These are phyloP conservation scores for Leccinum pachyderme DNA, from an alignment of 1,284 basidiomycete genomes.

Conservation along the genomic window DNA sequence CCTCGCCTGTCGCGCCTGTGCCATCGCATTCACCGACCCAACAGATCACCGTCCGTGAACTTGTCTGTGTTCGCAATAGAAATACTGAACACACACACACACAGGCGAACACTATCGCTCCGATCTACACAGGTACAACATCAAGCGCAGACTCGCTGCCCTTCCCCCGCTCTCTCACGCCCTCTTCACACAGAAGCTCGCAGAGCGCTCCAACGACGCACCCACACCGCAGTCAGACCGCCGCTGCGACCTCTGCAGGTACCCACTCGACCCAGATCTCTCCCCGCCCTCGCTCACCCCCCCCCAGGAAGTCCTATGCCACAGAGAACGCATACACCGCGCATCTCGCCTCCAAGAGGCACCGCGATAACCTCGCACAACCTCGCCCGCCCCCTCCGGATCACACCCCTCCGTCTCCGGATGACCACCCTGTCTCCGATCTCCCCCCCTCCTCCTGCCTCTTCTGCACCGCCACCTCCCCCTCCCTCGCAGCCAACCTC, in stretches of 20 bases:
- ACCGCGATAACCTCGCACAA: slow-evolving; percentile 70
- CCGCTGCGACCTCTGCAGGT: slow-evolving; percentile 85
- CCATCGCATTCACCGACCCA: slow-evolving; percentile 83
- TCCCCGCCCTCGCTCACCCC: background rate
- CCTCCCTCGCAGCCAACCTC: slow-evolving; percentile 67
- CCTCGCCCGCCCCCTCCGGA: slow-evolving; percentile 23
- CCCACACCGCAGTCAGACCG: slow-evolving; percentile 55
- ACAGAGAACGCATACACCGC: slow-evolving; percentile 88
- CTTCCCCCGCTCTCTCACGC: slow-evolving; percentile 82
- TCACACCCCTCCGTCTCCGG: slow-evolving; percentile 9
- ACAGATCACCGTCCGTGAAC: slow-evolving; percentile 77
- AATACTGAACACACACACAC: background rate
- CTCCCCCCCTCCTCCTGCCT: slow-evolving; percentile 74
- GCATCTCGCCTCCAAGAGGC: slow-evolving; percentile 88
- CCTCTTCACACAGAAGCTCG: slow-evolving; percentile 90
- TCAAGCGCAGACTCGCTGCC: slow-evolving; percentile 93
- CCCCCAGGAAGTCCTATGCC: slow-evolving; percentile 80
- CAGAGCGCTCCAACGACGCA: slow-evolving; percentile 74
- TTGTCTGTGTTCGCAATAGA: too few relatives aligned
- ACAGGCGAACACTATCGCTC: slow-evolving; percentile 87
- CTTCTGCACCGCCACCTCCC: slow-evolving; percentile 70
- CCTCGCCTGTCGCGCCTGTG: slow-evolving; percentile 92
- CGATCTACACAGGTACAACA: slow-evolving; percentile 97
- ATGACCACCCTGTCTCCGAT: slow-evolving; percentile 63
- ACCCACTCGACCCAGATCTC: slow-evolving; percentile 15